Evolutionary conservation across 2,329 filamentous ascomycete genomes (phyloP), one percentile per base, ranked within the genome.

Genomic region (Tricladium varicosporioides): DNA sequence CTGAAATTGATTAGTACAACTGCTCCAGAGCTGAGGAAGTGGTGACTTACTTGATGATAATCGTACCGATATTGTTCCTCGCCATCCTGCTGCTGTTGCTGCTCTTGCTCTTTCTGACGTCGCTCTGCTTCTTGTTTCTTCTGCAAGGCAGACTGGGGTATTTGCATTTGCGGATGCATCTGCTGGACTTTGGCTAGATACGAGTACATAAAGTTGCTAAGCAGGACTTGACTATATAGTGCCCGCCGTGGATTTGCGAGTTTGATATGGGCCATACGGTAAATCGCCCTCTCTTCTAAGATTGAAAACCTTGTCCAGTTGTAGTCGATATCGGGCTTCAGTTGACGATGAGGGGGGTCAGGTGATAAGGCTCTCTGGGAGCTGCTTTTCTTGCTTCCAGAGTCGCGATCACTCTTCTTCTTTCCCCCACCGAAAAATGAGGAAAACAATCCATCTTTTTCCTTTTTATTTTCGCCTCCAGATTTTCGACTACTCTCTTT

Each of bases 191-290:
- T 99, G 60, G 94, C 94, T 63, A 99, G 82, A 72, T 99, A 99
- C 56, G 92, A 94, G 76, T 99, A 99, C 94, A 99, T 99, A 74
- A 99, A 99, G 73, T 99, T 99, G 75, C 92, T 97, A 64, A 99
- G 82, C 58, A 99, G 79, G 18, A 99, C 94, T 73, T 99, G 94
- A 59, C 93, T 97, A 70, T 96, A 88, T 51, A 99, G 76, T 43
- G 93, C 89, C 55, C 94, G 87, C 46, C 93, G 87, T 40, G 94
- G 94, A 70, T 99, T 97, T n/a, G 94, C 94, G 60, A 99, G 84
- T 74, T 99, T 99, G 75, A 97, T 95, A 71, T 99, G 94, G 15
- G 94, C 94, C 91, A 99, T 96, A 60, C 94, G 86, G 74, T 99
- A 99, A 58, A 99, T 99, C 16, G 94, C 94, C 58, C 94, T 84